Conservation (phyloP, 495 filamentous ascomycete species). For the Chaetomium tenue region DNA sequence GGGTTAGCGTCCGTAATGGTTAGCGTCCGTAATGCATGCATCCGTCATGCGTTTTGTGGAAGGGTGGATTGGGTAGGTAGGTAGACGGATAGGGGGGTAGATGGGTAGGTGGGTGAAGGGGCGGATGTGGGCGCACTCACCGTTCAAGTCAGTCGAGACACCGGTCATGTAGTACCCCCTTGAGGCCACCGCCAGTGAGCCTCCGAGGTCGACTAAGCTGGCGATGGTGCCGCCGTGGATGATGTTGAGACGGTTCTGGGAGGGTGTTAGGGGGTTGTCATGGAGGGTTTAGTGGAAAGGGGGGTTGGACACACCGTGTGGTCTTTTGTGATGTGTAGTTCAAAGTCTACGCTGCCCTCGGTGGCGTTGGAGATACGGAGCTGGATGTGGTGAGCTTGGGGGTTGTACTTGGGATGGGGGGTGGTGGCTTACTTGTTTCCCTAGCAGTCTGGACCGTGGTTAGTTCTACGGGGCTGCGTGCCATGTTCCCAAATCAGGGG, state of each 20-base stretch:
- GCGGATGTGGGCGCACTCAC: constrained; percentile 47
- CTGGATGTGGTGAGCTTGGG: constrained; percentile 40
- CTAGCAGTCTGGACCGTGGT: constrained; percentile 38
- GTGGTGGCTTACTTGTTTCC: constrained; percentile 38
- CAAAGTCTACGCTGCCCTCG: constrained; percentile 82
- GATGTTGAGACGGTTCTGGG: constrained; percentile 81
- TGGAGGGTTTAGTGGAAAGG: background rate
- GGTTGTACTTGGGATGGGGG: background rate
- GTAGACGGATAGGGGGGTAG: no score
- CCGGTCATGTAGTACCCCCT: constrained; percentile 84
- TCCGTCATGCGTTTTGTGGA: no score
- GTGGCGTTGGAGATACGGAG: constrained; percentile 71
- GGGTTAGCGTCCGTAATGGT: no score
- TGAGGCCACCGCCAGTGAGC: constrained; percentile 90
- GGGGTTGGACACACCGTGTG: constrained; percentile 65
- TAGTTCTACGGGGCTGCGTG: constrained; percentile 8
- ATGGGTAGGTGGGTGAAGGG: no score
- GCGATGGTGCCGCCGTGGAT: constrained; percentile 95
- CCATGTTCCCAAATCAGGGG: background rate
- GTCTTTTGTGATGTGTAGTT: constrained; percentile 78
- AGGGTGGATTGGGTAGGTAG: no score
- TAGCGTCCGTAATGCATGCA: no score
- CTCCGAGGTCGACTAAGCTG: constrained; percentile 92
- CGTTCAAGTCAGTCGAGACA: constrained; percentile 88
- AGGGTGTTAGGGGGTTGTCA: background rate